Conservation (phyloP, 2,329 filamentous ascomycete species). For the Dryadomyces quercus-mongolicae region DNA sequence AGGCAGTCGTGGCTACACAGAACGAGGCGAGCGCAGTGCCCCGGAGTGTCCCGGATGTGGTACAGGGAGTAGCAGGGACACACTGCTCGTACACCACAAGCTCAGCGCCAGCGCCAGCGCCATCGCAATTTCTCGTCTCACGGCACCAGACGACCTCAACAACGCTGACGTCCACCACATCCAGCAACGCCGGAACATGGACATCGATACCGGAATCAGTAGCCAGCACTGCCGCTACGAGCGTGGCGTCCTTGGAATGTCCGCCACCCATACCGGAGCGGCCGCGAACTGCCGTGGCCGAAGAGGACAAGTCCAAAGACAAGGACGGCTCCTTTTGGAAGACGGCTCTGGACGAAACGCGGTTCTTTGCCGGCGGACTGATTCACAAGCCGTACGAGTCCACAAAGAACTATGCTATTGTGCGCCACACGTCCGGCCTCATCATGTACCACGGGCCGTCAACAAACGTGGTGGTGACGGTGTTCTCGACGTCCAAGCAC, state of each 20-base stretch:
- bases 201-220: background rate
- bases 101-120: no score
- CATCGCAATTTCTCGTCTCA: background rate
- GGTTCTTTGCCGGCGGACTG: constrained; percentile 54
- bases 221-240: background rate
- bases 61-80: no score
- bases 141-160: background rate
- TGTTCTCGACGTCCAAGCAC: constrained; percentile 42
- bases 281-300: background rate
- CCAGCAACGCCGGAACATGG: background rate
- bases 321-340: constrained; percentile 27
- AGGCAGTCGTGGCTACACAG: no score
- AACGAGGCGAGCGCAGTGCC: no score
- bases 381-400: constrained; percentile 52
- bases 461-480: constrained; percentile 51
- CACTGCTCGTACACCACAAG: no score
- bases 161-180: background rate
- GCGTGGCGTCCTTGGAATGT: no score
- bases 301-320: background rate
- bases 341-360: constrained; percentile 41
- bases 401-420: constrained; percentile 52
- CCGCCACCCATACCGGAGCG: background rate
- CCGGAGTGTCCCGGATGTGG: no score
- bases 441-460: constrained; percentile 54
- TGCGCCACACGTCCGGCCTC: constrained; percentile 52